Conservation (phyloP, 805 yeast species). For the Candida patagonica region DNA sequence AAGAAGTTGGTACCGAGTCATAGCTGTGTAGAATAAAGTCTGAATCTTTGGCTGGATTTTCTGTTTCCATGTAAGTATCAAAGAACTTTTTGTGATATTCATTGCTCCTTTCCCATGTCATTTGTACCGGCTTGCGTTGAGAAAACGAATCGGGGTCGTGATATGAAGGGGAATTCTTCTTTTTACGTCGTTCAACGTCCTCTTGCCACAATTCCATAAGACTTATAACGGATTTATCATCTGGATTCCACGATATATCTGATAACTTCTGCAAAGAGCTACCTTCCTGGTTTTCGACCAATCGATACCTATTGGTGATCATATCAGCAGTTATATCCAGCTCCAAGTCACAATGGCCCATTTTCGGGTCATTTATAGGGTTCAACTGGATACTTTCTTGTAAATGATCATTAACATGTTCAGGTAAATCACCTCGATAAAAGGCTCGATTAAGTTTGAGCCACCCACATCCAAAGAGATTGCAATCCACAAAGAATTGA, state of each 20-base stretch:
- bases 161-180: neutral
- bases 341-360: conserved; percentile 59
- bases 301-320: conserved; percentile 45
- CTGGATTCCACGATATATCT: conserved; percentile 8
- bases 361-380: conserved; percentile 34
- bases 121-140: neutral
- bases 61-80: neutral
- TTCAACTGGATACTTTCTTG: conserved; percentile 9
- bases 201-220: conserved; percentile 47
- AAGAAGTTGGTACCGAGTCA: conserved; percentile 13
- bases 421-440: conserved; percentile 12
- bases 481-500: conserved; percentile 77
- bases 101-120: conserved; percentile 2
- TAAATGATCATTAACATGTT: neutral
- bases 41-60: neutral
- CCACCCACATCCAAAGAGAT: conserved; percentile 81
- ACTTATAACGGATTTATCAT: conserved; percentile 19
- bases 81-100: conserved; percentile 2
- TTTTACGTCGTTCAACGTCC: conserved; percentile 16
- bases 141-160: neutral
- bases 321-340: conserved; percentile 56
- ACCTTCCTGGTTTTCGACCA: conserved; percentile 38
- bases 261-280: conserved; percentile 35
- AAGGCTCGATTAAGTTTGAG: conserved; percentile 31
- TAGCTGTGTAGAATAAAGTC: conserved; percentile 1